Evolutionary conservation across 1,284 basidiomycete species (phyloP), one percentile per base, ranked within the genome.

Genomic region (Coniophora puteana): DNA sequence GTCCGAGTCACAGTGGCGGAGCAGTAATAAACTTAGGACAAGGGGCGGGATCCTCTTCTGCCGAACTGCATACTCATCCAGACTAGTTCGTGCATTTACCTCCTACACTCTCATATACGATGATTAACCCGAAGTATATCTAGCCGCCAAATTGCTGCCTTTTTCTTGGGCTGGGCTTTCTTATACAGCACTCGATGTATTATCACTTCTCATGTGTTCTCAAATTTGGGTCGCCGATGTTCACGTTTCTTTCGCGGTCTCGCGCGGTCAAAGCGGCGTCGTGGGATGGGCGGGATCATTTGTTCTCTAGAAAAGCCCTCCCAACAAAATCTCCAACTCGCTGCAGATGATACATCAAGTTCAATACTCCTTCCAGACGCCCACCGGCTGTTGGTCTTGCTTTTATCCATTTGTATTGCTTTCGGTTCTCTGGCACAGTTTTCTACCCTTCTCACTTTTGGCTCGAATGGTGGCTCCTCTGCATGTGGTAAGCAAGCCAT

Each of bases 101-200:
- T 20, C 28, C 36, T 26, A 6, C 20, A 29, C 39, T 45, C 37
- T 17, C 26, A 18, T 37, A 17, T 30, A 26, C 35, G 35, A 38
- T 28, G 44, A 43, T 21, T 48, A 33, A 33, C 16, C 16, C 11
- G 8, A n/a, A n/a, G n/a, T n/a, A 13, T 39, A n/a, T 37, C 38
- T 34, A 76, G 74, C 52, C 69, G 63, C 35, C 59, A 68, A 28
- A 58, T 72, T 26, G 52, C 65, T 23, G 55, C 66, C 6, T 78
- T 78, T 53, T 71, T 73, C 39, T 60, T 76, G 13, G 76, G 75
- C 35, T 69, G 69, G 57, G 69, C 72, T 4, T 75, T 76, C 50
- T 59, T 74, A 35, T 61, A 61, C 47, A 68, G 72, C 44, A 36
- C 73, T 8, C 59, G 62, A 14, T 62, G 65, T 48, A 50, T 69